These are phyloP conservation scores for Boletellus emodensis DNA, from an alignment of 768 basidiomycete species.

Conservation along the genomic window DNA sequence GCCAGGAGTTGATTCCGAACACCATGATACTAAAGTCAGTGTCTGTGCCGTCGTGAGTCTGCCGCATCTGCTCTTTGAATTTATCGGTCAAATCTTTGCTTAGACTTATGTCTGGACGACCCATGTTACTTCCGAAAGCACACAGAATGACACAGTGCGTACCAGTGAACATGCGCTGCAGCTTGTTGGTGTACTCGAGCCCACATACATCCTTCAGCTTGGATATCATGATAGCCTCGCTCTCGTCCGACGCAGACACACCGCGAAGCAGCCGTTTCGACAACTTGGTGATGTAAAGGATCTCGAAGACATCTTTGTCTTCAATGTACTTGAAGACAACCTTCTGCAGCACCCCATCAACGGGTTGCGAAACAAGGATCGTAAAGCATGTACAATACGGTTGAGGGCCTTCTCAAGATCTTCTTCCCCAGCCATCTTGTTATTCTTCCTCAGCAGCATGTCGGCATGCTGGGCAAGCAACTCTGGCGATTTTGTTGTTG, in stretches of 20 bases:
- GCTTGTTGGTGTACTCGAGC: conserved; percentile 94
- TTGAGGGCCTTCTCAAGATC: conserved; percentile 87
- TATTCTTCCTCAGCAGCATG: conserved; percentile 85
- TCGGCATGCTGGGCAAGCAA: conserved; percentile 91
- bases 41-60: conserved; percentile 79
- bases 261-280: conserved; percentile 89
- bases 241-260: conserved; percentile 92
- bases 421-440: conserved; percentile 82
- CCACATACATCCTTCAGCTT: conserved; percentile 96
- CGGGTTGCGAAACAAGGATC: background rate
- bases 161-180: conserved; percentile 97
- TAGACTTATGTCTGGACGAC: conserved; percentile 80
- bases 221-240: conserved; percentile 96
- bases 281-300: conserved; percentile 94
- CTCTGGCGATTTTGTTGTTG: conserved; percentile 84
- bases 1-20: conserved; percentile 95
- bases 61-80: conserved; percentile 91
- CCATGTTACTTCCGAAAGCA: conserved; percentile 1
- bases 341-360: conserved; percentile 57
- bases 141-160: conserved; percentile 7
- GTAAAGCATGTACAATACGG: conserved; percentile 63
- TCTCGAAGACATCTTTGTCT: conserved; percentile 98
- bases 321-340: conserved; percentile 96
- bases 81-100: conserved; percentile 94
- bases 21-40: conserved; percentile 93